phyloP scores from a whole-genome alignment of 441 rosid species.

The Jatropha multifida region DNA sequence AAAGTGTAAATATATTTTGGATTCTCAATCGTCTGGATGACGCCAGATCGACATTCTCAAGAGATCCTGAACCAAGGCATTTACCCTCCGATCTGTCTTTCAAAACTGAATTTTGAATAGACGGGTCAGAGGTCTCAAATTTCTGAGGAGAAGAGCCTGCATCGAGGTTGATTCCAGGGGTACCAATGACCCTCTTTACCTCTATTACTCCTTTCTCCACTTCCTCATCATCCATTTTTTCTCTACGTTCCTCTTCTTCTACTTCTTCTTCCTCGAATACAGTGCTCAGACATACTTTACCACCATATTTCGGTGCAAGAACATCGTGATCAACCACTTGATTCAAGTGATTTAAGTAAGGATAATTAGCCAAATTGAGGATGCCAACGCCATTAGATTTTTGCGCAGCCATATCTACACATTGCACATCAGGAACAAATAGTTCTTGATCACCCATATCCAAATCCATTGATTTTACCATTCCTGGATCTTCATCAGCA shows the following conservation, averaged over 20 bases:
- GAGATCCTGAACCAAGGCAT: background rate
- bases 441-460: slow-evolving; percentile 86
- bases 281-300: slow-evolving; percentile 68
- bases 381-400: slow-evolving; percentile 23
- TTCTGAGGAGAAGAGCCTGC: slow-evolving; percentile 29
- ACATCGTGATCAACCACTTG: slow-evolving; percentile 36
- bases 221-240: slow-evolving; percentile 48
- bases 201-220: slow-evolving; percentile 78
- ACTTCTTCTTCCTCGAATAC: slow-evolving; percentile 89
- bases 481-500: slow-evolving; percentile 77
- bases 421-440: slow-evolving; percentile 39
- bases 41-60: slow-evolving; percentile 40
- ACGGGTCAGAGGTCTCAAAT: slow-evolving; percentile 21
- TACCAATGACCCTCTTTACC: slow-evolving; percentile 50
- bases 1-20: slow-evolving; percentile 84
- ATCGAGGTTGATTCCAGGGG: slow-evolving; percentile 14
- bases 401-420: slow-evolving; percentile 22
- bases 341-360: slow-evolving; percentile 27
- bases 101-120: slow-evolving; percentile 3
- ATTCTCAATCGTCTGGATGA: slow-evolving; percentile 64
- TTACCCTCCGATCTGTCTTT: background rate
- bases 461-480: slow-evolving; percentile 97
- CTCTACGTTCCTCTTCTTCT: slow-evolving; percentile 38
- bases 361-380: slow-evolving; percentile 32
- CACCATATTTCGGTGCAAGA: slow-evolving; percentile 45